Evolutionary conservation across 1,139 yeast species (phyloP), one percentile per base, ranked within the genome.

Genomic region (Suhomyces anneliseae): DNA sequence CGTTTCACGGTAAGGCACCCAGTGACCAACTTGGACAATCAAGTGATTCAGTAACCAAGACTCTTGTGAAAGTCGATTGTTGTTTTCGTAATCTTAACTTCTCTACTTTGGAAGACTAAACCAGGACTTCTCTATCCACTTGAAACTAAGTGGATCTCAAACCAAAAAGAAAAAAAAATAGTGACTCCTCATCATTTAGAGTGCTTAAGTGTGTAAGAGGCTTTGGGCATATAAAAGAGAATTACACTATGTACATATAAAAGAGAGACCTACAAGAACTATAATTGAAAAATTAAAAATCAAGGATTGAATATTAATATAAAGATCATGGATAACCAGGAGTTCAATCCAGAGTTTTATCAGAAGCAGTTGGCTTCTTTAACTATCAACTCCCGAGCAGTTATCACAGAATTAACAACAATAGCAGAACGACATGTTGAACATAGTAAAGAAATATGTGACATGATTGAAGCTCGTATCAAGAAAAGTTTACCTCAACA

Each of bases 341-440:
- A 40, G 40, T 68, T 66, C 54, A 63, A 61, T 52, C 60, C 68
- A 42, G 68, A 66, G 32, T 61, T 67, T 49, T 72, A 60, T 54
- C 64, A 61, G 50, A 64, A 60, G 46, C 65, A 66, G 36, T 65
- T 74, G 40, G 54, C 57, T 35, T 64, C 68, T 38, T 64, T 74
- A 34, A 72, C 77, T 40, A 60, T 70, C 50, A 70, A 72, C 48
- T 69, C 76, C 19, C 55, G 74, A 43, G 70, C 74, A 4, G 60
- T 73, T 34, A 73, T 75, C 35, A 66, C 69, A 33, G 75, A 72
- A 47, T 60, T 75, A 42, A 72, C 79, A 15, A 56, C 64, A 15
- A 55, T 72, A 33, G 78, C 79, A 0, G 76, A 70, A 49, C 57
- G 53, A 32, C 55, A 64, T 52, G 59, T 62, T 27, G 68, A 66